A percentile compares a stretch with the other conserved stretches of the same genome.
These are phyloP conservation scores for Persicaria tinctoria DNA, from an alignment of 148 eudicot genomes.

Conservation along the genomic window DNA sequence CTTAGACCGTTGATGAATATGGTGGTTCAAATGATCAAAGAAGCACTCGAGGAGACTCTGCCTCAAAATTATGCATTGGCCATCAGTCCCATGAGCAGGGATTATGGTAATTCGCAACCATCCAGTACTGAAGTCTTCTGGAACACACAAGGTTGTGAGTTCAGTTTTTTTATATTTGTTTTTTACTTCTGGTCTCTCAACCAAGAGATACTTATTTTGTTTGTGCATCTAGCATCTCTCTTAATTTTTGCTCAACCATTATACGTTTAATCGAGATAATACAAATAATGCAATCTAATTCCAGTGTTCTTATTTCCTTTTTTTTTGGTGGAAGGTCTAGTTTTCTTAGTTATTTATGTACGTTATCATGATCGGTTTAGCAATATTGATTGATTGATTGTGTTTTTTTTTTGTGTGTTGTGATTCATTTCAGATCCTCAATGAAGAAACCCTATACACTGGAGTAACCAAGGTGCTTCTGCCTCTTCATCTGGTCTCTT, in stretches of 20 bases:
- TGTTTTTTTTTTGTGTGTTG: not conserved
- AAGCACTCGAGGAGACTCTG: conserved; percentile 18
- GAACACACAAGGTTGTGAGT: not conserved
- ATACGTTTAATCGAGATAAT: not conserved
- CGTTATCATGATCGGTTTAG: not conserved
- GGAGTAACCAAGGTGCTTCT: too few relatives aligned
- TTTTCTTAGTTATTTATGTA: not conserved
- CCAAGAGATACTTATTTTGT: not conserved
- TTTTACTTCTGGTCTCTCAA: not conserved
- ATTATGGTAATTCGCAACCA: not conserved
- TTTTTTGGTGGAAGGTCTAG: too few relatives aligned
- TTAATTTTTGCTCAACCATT: not conserved
- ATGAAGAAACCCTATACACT: not conserved
- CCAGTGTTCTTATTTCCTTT: too few relatives aligned
- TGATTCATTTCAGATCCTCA: not conserved
- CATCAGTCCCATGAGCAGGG: not conserved
- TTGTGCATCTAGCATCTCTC: not conserved
- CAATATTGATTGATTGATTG: not conserved
- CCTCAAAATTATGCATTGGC: conserved; percentile 23
- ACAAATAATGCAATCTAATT: not conserved
- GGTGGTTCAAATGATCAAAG: conserved; percentile 30
- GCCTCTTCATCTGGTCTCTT: too few relatives aligned
- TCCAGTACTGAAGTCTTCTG: not conserved
- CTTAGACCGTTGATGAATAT: conserved; percentile 31
- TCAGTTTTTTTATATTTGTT: not conserved